Percentiles rank a stretch among this genome's conserved stretches.
phyloP scores from a whole-genome alignment of 2,329 filamentous ascomycete species.

The Fusarium sp. region DNA sequence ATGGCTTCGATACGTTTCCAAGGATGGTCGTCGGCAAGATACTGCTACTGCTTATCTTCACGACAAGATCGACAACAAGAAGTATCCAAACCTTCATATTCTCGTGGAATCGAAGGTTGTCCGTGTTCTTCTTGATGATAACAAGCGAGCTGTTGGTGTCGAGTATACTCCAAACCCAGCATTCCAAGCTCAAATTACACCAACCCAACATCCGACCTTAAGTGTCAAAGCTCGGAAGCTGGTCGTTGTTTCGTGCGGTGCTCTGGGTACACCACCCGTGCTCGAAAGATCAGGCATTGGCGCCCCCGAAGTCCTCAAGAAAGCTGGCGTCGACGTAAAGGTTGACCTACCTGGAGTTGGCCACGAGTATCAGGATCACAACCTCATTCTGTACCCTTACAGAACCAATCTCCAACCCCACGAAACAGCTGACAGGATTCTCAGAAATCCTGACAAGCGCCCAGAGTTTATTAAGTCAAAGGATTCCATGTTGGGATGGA shows the following conservation, averaged over 20 bases:
- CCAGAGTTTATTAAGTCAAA: constrained; percentile 56
- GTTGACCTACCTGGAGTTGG: constrained; percentile 63
- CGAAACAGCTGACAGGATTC: constrained; percentile 60
- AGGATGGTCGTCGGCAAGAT: constrained; percentile 65
- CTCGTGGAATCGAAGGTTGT: constrained; percentile 65
- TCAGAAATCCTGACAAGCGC: constrained; percentile 58
- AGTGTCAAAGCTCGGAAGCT: constrained; percentile 43
- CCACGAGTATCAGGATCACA: constrained; percentile 64
- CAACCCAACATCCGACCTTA: constrained; percentile 17
- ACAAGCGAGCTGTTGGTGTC: constrained; percentile 65
- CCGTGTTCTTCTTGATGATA: constrained; percentile 61
- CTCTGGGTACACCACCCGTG: constrained; percentile 62
- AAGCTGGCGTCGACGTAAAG: constrained; percentile 56
- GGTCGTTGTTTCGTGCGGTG: constrained; percentile 53
- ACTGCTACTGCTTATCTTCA: constrained; percentile 61
- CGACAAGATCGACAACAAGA: constrained; percentile 43
- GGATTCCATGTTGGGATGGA: constrained; percentile 65
- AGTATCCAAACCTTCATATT: constrained; percentile 67
- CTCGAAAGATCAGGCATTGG: constrained; percentile 72
- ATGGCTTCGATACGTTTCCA: constrained; percentile 52
- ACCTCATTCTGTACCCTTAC: constrained; percentile 64
- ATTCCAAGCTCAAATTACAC: constrained; percentile 29
- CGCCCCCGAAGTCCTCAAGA: constrained; percentile 57
- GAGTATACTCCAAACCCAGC: constrained; percentile 60
- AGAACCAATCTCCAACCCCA: constrained; percentile 42